Evolutionary conservation across 129 eudicot species (phyloP).

Genomic region (Chrysanthemum lavandulifolium): DNA sequence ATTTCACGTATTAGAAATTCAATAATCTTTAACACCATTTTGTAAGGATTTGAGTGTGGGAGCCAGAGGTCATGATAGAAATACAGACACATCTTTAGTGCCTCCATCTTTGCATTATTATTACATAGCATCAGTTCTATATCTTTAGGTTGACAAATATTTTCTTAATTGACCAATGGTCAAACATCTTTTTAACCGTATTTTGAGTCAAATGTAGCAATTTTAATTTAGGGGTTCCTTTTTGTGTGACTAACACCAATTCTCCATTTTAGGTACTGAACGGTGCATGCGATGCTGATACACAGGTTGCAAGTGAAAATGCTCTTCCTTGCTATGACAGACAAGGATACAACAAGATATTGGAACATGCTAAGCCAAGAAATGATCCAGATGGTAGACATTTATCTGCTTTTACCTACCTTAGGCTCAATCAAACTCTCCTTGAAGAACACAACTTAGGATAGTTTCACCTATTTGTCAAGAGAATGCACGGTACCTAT

Average conservation of each 20-base stretch:
- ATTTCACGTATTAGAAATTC: too few relatives aligned
- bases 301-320: conserved; percentile 50
- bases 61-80: too few relatives aligned
- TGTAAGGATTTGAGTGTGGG: too few relatives aligned
- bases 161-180: too few relatives aligned
- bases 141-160: too few relatives aligned
- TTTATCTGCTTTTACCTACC: conserved; percentile 76
- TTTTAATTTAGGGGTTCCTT: neutral
- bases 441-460: conserved; percentile 50
- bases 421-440: conserved; percentile 47
- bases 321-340: conserved; percentile 46
- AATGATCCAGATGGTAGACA: conserved; percentile 71
- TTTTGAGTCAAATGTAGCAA: conserved; percentile 1
- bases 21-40: too few relatives aligned
- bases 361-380: conserved; percentile 57
- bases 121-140: too few relatives aligned
- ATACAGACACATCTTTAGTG: too few relatives aligned
- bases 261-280: conserved; percentile 40
- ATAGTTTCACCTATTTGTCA: conserved; percentile 61
- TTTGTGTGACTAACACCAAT: neutral
- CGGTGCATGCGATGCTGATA: conserved; percentile 56
- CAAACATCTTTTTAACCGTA: too few relatives aligned
- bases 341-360: conserved; percentile 44
- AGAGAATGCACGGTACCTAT: conserved; percentile 67
- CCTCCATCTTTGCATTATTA: too few relatives aligned